Conservation (phyloP, 176 grass and related monocot genomes). For the Avena eriantha region DNA sequence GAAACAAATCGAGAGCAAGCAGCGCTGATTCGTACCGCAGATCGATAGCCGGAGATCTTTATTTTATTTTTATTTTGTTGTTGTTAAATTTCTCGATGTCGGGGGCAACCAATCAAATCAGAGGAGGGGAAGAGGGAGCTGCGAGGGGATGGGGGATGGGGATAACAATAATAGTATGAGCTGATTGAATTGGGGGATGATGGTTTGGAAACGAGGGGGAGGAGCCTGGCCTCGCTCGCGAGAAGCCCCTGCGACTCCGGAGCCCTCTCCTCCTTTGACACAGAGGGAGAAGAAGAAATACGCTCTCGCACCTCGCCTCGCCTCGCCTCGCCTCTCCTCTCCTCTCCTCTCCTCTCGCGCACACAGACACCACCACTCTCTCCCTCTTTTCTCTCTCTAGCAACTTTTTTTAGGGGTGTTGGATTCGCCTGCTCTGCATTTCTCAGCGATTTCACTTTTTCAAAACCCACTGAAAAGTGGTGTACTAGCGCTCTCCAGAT, state of each 20-base stretch:
- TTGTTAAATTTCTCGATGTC: background rate
- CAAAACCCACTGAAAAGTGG: constrained; percentile 31
- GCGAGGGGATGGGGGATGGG: background rate
- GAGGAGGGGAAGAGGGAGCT: constrained; percentile 10
- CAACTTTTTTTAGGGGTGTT: constrained; percentile 48
- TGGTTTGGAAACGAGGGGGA: background rate
- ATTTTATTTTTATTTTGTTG: background rate
- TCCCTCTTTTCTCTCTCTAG: background rate
- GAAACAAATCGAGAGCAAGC: constrained; percentile 7
- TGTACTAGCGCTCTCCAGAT: constrained; percentile 11
- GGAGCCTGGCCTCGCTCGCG: constrained; percentile 14
- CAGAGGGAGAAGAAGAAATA: constrained; percentile 43
- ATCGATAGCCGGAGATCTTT: constrained; percentile 15
- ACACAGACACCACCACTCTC: constrained; percentile 31
- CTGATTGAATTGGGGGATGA: background rate
- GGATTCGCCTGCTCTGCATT: constrained; percentile 42
- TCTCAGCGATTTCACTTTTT: constrained; percentile 32
- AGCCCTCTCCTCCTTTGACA: constrained; percentile 49
- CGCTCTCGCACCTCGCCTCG: background rate
- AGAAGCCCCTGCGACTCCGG: constrained; percentile 39
- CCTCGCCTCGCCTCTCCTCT: background rate
- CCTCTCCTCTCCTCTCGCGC: background rate
- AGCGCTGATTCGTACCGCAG: background rate
- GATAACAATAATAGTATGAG: background rate
- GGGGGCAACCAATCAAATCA: constrained; percentile 20